Evolutionary conservation across 768 basidiomycete species (phyloP).

Genomic region (Crucibulum laeve): DNA sequence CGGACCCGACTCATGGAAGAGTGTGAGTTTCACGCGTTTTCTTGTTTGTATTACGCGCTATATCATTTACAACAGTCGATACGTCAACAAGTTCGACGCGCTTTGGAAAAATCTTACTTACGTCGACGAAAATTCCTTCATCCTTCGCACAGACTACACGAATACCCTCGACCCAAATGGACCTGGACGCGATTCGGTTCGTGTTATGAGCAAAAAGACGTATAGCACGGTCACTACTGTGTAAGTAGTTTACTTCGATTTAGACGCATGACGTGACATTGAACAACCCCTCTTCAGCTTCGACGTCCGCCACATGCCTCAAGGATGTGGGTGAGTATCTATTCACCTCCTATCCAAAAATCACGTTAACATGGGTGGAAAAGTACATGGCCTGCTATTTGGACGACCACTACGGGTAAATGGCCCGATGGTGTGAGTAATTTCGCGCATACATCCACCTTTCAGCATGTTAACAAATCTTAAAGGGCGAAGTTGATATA

Average conservation of each 20-base stretch:
- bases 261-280: not conserved
- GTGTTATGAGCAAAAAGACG: not conserved
- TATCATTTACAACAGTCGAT: not conserved
- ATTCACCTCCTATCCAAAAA: not conserved
- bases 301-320: constrained; percentile 2
- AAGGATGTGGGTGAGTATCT: constrained; percentile 2
- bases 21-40: not conserved
- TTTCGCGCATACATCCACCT: not conserved
- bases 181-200: not conserved
- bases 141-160: constrained; percentile 4
- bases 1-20: constrained; percentile 2
- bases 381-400: not conserved
- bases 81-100: not conserved
- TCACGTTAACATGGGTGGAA: not conserved
- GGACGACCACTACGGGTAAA: not conserved
- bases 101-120: not conserved
- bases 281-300: not conserved
- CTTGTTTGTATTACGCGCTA: not conserved
- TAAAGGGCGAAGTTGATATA: constrained; percentile 1
- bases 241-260: not conserved
- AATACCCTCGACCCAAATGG: not conserved
- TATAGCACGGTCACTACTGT: not conserved
- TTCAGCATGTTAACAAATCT: not conserved
- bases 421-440: not conserved
- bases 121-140: not conserved